Conservation (phyloP, 306 rosid species). For the Trifolium dubium region DNA sequence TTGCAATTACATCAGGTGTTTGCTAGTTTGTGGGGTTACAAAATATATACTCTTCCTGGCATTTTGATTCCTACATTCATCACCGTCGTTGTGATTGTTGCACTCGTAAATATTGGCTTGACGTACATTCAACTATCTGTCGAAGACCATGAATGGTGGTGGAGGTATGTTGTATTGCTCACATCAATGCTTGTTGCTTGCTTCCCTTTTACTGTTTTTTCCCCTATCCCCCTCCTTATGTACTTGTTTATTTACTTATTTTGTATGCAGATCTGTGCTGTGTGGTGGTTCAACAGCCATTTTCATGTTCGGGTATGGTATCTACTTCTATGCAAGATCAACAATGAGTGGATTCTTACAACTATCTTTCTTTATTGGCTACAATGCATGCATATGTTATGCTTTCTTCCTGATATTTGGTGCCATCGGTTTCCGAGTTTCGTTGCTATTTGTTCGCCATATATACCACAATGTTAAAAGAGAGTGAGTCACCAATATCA, state of each 20-base stretch:
- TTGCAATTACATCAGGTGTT: slow-evolving; percentile 72
- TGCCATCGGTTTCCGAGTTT: slow-evolving; percentile 66
- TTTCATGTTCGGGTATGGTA: slow-evolving; percentile 71
- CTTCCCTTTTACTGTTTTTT: slow-evolving; percentile 9
- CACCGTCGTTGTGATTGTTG: slow-evolving; percentile 54
- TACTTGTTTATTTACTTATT: slow-evolving; percentile 23
- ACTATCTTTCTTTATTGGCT: slow-evolving; percentile 75
- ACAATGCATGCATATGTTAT: slow-evolving; percentile 77
- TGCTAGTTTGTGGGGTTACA: slow-evolving; percentile 86
- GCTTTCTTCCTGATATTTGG: slow-evolving; percentile 86
- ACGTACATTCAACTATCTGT: slow-evolving; percentile 79
- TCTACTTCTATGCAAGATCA: slow-evolving; percentile 72
- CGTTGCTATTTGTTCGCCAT: slow-evolving; percentile 70
- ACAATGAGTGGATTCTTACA: slow-evolving; percentile 81
- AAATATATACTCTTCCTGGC: slow-evolving; percentile 75
- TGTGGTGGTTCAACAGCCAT: slow-evolving; percentile 79
- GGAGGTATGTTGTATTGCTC: slow-evolving; percentile 65
- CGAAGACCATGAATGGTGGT: slow-evolving; percentile 98
- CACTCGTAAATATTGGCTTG: slow-evolving; percentile 68
- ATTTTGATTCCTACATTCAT: slow-evolving; percentile 63
- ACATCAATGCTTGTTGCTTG: slow-evolving; percentile 30
- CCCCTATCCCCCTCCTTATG: not conserved
- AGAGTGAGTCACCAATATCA: slow-evolving; percentile 56
- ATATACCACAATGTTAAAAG: slow-evolving; percentile 71
- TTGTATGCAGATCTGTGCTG: slow-evolving; percentile 72